A percentile compares a stretch with the other conserved stretches of the same genome.
These are phyloP conservation scores for Candida oleophila DNA, from an alignment of 805 yeast species.

Conservation along the genomic window DNA sequence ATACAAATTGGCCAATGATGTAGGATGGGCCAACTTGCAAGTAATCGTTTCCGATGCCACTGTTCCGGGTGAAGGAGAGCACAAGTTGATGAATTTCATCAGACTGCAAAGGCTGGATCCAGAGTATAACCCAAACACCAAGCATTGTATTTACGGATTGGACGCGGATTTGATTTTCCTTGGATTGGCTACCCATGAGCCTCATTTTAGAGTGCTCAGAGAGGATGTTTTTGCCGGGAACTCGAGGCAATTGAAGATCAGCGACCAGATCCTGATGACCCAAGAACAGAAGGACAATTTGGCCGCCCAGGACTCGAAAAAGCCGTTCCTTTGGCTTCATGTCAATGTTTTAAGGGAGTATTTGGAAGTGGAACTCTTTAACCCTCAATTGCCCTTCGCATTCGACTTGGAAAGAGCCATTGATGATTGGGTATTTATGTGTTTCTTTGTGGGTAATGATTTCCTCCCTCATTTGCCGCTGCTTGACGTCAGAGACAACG, in stretches of 20 bases:
- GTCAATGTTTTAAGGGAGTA: slow-evolving; percentile 86
- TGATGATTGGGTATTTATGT: slow-evolving; percentile 98
- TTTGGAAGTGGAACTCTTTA: slow-evolving; percentile 73
- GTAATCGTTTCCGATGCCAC: slow-evolving; percentile 93
- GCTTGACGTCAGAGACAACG: slow-evolving; percentile 90
- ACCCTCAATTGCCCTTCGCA: slow-evolving; percentile 66
- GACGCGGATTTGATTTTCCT: slow-evolving; percentile 97
- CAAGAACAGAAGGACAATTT: slow-evolving; percentile 52
- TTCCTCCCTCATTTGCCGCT: slow-evolving; percentile 95
- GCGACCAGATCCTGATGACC: slow-evolving; percentile 56
- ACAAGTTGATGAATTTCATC: slow-evolving; percentile 93
- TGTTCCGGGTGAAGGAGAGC: slow-evolving; percentile 99
- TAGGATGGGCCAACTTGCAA: slow-evolving; percentile 89
- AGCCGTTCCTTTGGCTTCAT: slow-evolving; percentile 94
- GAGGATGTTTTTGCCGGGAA: slow-evolving; percentile 95
- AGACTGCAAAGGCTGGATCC: slow-evolving; percentile 87
- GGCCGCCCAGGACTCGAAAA: slow-evolving; percentile 48
- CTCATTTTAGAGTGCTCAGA: slow-evolving; percentile 88
- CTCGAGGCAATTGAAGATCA: slow-evolving; percentile 42
- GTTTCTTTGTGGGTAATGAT: slow-evolving; percentile 98
- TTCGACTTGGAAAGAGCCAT: slow-evolving; percentile 93
- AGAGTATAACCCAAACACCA: slow-evolving; percentile 85
- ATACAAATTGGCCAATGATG: slow-evolving; percentile 81
- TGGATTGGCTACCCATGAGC: slow-evolving; percentile 97
- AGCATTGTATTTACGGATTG: slow-evolving; percentile 94